Base-by-base conservation (phyloP, 2,329 filamentous ascomycete species). In the Elsinoe australis region DNA sequence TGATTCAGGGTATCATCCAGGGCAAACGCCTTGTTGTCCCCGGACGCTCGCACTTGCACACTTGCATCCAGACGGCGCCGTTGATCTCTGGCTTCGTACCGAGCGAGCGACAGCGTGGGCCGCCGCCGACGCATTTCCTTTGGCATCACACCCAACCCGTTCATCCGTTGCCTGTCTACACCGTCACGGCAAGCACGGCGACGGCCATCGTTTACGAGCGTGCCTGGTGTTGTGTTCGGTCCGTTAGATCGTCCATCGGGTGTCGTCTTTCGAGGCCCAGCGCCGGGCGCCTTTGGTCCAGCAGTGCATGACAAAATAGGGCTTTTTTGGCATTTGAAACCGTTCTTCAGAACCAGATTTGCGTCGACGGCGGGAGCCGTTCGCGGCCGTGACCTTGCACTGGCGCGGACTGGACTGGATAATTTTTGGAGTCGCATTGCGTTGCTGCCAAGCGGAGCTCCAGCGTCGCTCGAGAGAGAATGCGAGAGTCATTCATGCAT, bases 151-250 rank as follows among this genome's bases (percentile, higher is more conserved):
- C 39, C 9, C 39, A 44, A 31, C 39, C 39, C 39, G 39, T 31
- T 44, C 39, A 31, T 44, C 39, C 39, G 39, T 44, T 44, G 39
- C 19, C 39, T 44, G 39, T 44, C 39, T 44, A 10, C 15, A 31
- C 24, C 39, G 33, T 35, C 33, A 17, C 33, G 39, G 39, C 39
- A 44, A 44, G 39, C 39, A 19, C 39, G 39, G 39, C 39, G 22
- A 19, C n/a, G 39, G 21, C 24, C 39, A 44, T 18, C 12, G 33
- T 35, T 35, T 8, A 36, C 17, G 21, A 29, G 26, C 12, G 26
- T 29, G 26, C 26, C 6, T 7, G 6, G 12, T 29, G 26, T 44
- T 26, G 12, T 41, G 19, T 26, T 44, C 39, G 39, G 26, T 44
- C 39, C 24, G 39, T 44, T 29, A 24, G 14, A 32, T 44, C 24